phyloP scores from a whole-genome alignment of 108 stramenopile genomes.

The Nitzschia sp. region DNA sequence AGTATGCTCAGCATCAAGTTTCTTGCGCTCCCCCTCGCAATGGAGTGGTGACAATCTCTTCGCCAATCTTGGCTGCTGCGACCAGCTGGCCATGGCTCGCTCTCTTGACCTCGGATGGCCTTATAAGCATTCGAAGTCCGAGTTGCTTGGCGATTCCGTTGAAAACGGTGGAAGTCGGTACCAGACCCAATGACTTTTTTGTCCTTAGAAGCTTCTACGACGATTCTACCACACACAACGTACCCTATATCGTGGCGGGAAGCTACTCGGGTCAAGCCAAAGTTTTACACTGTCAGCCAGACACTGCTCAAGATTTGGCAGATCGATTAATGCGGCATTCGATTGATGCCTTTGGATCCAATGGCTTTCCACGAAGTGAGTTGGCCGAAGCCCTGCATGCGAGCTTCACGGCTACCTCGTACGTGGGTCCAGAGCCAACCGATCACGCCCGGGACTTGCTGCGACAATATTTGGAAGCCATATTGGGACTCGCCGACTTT shows the following conservation, averaged over 20 bases:
- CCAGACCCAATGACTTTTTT: slow-evolving; percentile 88
- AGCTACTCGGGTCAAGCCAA: slow-evolving; percentile 74
- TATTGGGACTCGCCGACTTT: slow-evolving; percentile 75
- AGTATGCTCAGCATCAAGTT: slow-evolving; percentile 24
- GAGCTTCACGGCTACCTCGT: slow-evolving; percentile 80
- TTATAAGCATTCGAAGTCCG: slow-evolving; percentile 74
- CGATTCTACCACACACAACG: slow-evolving; percentile 1
- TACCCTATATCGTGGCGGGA: slow-evolving; percentile 50
- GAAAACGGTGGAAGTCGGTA: slow-evolving; percentile 83
- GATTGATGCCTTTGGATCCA: slow-evolving; percentile 87
- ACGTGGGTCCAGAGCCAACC: slow-evolving; percentile 76
- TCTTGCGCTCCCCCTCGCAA: slow-evolving; percentile 50
- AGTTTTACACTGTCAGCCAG: slow-evolving; percentile 54
- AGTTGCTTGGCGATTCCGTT: slow-evolving; percentile 77
- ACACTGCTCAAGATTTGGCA: slow-evolving; percentile 80
- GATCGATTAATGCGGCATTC: slow-evolving; percentile 82
- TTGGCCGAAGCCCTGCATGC: slow-evolving; percentile 80
- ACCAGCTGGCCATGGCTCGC: slow-evolving; percentile 57
- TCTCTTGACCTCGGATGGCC: slow-evolving; percentile 75
- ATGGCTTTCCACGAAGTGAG: slow-evolving; percentile 83
- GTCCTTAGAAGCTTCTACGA: slow-evolving; percentile 43
- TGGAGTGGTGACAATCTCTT: slow-evolving; percentile 54
- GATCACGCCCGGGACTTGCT: slow-evolving; percentile 54
- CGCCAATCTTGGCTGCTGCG: slow-evolving; percentile 76
- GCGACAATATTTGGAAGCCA: slow-evolving; percentile 75